phyloP scores from a whole-genome alignment of 108 stramenopile genomes.

The Fragilaria radians region DNA sequence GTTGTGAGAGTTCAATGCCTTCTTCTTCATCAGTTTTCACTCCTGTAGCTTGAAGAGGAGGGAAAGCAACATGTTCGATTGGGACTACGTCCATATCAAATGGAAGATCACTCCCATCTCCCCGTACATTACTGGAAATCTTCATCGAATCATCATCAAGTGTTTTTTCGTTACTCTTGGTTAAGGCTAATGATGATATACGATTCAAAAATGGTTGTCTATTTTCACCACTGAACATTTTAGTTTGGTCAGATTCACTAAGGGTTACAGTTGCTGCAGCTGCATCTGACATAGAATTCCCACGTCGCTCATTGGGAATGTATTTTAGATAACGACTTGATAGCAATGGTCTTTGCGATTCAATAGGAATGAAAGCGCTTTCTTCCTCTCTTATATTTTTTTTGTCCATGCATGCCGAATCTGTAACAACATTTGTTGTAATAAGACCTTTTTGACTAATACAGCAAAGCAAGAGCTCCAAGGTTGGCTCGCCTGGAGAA shows the following conservation, averaged over 20 bases:
- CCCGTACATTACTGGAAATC: background rate
- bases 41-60: slow-evolving; percentile 4
- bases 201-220: no score
- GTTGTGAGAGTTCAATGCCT: background rate
- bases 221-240: no score
- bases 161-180: no score
- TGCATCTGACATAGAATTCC: slow-evolving; percentile 17
- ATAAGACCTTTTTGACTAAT: slow-evolving; percentile 35
- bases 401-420: no score
- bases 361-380: no score
- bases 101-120: slow-evolving; percentile 19
- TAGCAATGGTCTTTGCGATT: slow-evolving; percentile 3
- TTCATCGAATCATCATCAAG: no score
- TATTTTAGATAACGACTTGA: slow-evolving; percentile 11
- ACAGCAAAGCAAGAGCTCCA: slow-evolving; percentile 37
- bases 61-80: slow-evolving; percentile 14
- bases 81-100: slow-evolving; percentile 45
- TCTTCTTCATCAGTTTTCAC: background rate
- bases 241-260: background rate
- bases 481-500: background rate
- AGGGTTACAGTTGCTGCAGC: slow-evolving; percentile 3
- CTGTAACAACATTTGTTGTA: slow-evolving; percentile 31
- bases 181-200: no score
- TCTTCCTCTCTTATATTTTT: no score
- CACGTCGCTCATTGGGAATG: slow-evolving; percentile 18